A percentile compares a stretch with the other conserved stretches of the same genome.
Evolutionary conservation across 2,329 filamentous ascomycete genomes (phyloP).

Genomic region (Cladosporium sp.): DNA sequence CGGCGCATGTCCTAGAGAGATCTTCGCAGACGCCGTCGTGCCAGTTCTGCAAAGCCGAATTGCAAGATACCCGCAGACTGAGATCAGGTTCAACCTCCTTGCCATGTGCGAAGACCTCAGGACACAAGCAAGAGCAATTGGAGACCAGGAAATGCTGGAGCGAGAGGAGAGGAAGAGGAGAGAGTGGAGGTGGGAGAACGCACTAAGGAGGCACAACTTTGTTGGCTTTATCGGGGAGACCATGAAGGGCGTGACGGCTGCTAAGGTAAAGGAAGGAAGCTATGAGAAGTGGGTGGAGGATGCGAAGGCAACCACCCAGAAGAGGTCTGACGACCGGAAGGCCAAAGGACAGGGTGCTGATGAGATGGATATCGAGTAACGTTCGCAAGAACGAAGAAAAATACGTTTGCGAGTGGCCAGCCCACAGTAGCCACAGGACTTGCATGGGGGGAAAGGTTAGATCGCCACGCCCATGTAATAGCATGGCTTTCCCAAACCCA

Average conservation of each 20-base stretch:
- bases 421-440: too few relatives aligned
- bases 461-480: too few relatives aligned
- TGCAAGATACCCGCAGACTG: constrained; percentile 73
- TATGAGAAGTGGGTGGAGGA: constrained; percentile 72
- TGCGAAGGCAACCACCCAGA: constrained; percentile 55
- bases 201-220: constrained; percentile 87
- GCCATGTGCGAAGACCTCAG: constrained; percentile 85
- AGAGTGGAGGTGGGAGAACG: constrained; percentile 94
- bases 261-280: constrained; percentile 63
- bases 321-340: constrained; percentile 42
- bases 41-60: constrained; percentile 82
- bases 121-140: constrained; percentile 70
- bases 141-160: constrained; percentile 72
- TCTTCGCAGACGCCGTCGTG: constrained; percentile 77
- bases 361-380: constrained; percentile 35
- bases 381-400: too few relatives aligned
- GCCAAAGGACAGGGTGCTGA: constrained; percentile 37
- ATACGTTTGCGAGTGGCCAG: too few relatives aligned
- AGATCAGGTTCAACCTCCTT: constrained; percentile 94
- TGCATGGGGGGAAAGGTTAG: too few relatives aligned
- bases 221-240: constrained; percentile 91
- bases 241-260: constrained; percentile 74
- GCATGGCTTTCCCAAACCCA: too few relatives aligned
- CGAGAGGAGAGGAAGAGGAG: constrained; percentile 77
- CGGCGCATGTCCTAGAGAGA: constrained; percentile 62